Evolutionary conservation across 2,329 filamentous ascomycete genomes (phyloP), one percentile per base, ranked within the genome.

Genomic region (Pseudocercospora fuligena): DNA sequence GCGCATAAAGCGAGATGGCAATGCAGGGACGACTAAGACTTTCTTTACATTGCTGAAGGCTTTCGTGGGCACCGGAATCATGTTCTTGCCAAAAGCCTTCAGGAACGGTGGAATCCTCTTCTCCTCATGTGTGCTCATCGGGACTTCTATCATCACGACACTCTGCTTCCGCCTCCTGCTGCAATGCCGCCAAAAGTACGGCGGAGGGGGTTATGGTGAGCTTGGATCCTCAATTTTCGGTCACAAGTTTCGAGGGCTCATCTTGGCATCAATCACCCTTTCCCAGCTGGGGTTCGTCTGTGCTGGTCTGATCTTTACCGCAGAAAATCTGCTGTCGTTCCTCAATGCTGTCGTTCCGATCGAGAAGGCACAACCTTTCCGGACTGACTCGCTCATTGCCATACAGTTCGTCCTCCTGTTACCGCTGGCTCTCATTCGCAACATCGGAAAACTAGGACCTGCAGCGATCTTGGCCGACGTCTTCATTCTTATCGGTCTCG

Each of bases 251-350:
- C 86, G 91, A 64, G 81, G 82, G 21, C 79, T 93, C 40, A 90
- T 93, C 60, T 84, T 93, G 8, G 82, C 80, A 0, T 92, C 90
- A 12, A 90, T 93, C 75, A 87, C 89, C 0, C 83, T 93, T 11
- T 93, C 91, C 0, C 91, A 93, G 76, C 82, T 93, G 14, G 91
- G 91, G 1, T 93, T 93, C 70, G 91, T 93, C 49, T 93, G 90
- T 72, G 88, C 91, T 0, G 91, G 91, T 33, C 85, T 92, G 60
- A 91, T 93, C 62, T 93, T 93, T 73, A 90, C 89, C 0, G 91
- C 91, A 0, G 90, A 93, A 75, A 93, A 93, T 73, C 78, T 92
- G 21, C 84, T 84, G 46, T 87, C 89, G 0, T 92, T 93, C 78
- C 79, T 90, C 25, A 80, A 86, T 31, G 90, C 90, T 1, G 86